Evolutionary conservation across 2,329 filamentous ascomycete genomes (phyloP), one percentile per base, ranked within the genome.

Genomic region (Oidium heveae): DNA sequence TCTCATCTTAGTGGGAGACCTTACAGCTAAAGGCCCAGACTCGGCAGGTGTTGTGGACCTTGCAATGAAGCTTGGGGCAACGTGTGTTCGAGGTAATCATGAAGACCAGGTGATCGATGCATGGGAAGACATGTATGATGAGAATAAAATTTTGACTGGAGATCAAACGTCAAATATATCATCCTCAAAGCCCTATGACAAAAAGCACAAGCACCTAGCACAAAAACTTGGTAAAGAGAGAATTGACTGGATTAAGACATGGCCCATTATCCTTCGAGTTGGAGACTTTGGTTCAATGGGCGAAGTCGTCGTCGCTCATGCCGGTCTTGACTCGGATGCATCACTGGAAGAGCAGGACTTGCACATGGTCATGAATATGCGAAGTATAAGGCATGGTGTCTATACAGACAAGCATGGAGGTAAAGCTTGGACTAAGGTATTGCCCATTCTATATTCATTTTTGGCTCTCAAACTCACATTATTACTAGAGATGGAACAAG

Each of bases 341-440:
- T 66, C 75, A 0, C 71, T 94, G 15, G 72, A 80, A 49, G 70
- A 74, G 53, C 89, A 82, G 61, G 74, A 95, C 66, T 82, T 87
- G 0, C 80, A 77, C 66, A 80, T 82, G 53, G 83, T 84, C 43
- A 95, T 95, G 87, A 91, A 86, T 64, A 93, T 98, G 85, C 79
- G 87, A 55, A 84, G 80, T 7, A 63, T 66, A 15, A 53, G 61
- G 15, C 52, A 63, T 53, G 63, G 61, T 1, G 55, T 63, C 8
- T 32, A 32, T 32, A 61, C 63, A 0, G 66, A 60, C 54, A 56
- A 57, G 32, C 56, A 60, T 46, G 55, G 60, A 4, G 64, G 64
- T 0, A 58, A 34, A 24, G 55, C 32, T 16, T 66, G 65, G 65
- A 59, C 56, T 13, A 64, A 66, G 61, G 64, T 65, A 59, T 41